Evolutionary conservation across 1,139 yeast species (phyloP), one percentile per base, ranked within the genome.

Genomic region (Scheffersomyces stambukii): DNA sequence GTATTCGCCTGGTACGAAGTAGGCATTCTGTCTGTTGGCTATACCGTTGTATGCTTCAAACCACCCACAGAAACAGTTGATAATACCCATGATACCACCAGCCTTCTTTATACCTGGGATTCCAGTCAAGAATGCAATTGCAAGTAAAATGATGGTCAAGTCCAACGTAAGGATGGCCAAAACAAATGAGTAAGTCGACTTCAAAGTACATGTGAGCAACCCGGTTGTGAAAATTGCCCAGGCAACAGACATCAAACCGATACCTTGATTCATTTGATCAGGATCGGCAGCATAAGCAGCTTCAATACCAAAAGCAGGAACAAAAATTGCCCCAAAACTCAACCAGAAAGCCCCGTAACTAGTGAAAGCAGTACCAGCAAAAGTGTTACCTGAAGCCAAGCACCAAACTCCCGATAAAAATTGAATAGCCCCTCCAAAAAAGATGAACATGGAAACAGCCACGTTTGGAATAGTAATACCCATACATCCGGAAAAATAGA

Each of bases 301-400:
- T 2, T 58, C 50, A 27, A 77, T 68, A 13, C 75, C 77, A 50
- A 80, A 80, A 22, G 67, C 63, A 28, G 75, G 70, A 30, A 72
- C 57, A 33, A 75, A 52, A 23, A 79, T 66, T 24, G 79, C 73
- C 10, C 81, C 79, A 50, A 70, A 80, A 13, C 80, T 61, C 32
- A 80, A 59, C 84, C 88, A 81, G 54, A 81, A 81, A 6, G 83
- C 84, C 30, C 88, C 88, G 50, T 77, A 81, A 32, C 81, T 72
- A 27, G 77, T 63, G 48, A 81, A 73, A 3, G 78, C 80, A 18
- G 77, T 72, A 43, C 70, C 72, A 21, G 79, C 79, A 53, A 74
- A 77, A 6, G 81, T 71, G 53, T 80, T 81, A 36, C 82, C 83
- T 29, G 70, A 62, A 28, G 72, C 64, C 38, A 79, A 59, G 42